phyloP scores from a whole-genome alignment of 805 yeast species.

The Metschnikowia koreensis region DNA sequence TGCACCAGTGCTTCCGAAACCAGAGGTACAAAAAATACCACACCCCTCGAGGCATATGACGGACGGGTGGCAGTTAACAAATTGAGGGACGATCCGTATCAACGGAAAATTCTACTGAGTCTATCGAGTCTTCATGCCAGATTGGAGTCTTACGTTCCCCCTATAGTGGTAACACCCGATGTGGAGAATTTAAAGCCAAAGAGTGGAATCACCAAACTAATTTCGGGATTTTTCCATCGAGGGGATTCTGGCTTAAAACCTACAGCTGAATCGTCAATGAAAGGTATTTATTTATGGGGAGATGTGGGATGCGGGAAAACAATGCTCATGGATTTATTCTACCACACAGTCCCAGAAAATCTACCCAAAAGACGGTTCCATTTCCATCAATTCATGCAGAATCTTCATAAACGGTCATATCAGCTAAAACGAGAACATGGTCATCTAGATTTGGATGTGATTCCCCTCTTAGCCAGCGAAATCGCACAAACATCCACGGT shows the following conservation, averaged over 20 bases:
- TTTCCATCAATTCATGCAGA: slow-evolving; percentile 97
- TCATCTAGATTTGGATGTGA: slow-evolving; percentile 66
- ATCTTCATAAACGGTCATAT: slow-evolving; percentile 83
- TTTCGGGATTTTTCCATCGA: slow-evolving; percentile 17
- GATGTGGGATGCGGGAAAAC: slow-evolving; percentile 99
- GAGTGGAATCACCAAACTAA: slow-evolving; percentile 40
- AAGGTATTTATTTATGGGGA: slow-evolving; percentile 90
- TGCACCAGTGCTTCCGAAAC: background rate
- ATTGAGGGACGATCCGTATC: slow-evolving; percentile 74
- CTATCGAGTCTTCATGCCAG: slow-evolving; percentile 58
- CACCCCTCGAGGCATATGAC: slow-evolving; percentile 55
- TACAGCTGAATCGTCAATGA: slow-evolving; percentile 28
- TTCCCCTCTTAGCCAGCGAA: slow-evolving; percentile 81
- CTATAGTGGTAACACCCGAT: slow-evolving; percentile 52
- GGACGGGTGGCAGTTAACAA: slow-evolving; percentile 46
- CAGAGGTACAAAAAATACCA: background rate
- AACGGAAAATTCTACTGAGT: slow-evolving; percentile 65
- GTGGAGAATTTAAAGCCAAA: slow-evolving; percentile 51
- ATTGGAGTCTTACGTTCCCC: slow-evolving; percentile 59
- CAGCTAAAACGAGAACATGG: slow-evolving; percentile 60
- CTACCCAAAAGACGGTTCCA: slow-evolving; percentile 80
- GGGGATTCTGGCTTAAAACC: background rate
- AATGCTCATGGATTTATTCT: slow-evolving; percentile 95
- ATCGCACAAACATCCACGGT: slow-evolving; percentile 74
- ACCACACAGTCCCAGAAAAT: slow-evolving; percentile 74